These are phyloP conservation scores for Backusella parvicylindrica DNA, from an alignment of 192 early-diverging fungal genomes.

Conservation along the genomic window DNA sequence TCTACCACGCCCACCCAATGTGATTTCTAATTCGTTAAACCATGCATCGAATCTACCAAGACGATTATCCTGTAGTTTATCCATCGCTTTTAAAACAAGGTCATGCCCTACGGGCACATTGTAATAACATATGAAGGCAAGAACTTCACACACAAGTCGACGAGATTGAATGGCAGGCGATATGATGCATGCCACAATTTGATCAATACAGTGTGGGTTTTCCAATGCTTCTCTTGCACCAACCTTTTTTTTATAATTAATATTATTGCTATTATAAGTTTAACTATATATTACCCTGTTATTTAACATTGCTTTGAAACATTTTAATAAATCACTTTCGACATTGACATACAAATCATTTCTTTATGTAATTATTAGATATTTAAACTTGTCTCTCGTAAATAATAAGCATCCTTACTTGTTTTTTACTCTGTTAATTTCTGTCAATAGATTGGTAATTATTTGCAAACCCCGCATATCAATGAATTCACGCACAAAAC, in stretches of 20 bases:
- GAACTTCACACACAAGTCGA: slow-evolving; percentile 70
- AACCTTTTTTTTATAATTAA: slow-evolving; percentile 32
- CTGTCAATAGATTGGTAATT: slow-evolving; percentile 60
- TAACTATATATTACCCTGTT: slow-evolving; percentile 34
- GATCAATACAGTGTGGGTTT: slow-evolving; percentile 66
- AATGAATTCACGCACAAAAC: slow-evolving; percentile 77
- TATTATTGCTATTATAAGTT: neutral
- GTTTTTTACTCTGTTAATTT: slow-evolving; percentile 48
- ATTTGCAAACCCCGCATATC: slow-evolving; percentile 68
- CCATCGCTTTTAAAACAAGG: slow-evolving; percentile 70
- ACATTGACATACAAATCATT: slow-evolving; percentile 64
- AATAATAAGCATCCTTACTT: slow-evolving; percentile 35
- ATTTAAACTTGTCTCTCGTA: neutral
- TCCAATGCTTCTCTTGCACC: slow-evolving; percentile 73
- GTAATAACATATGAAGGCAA: slow-evolving; percentile 72
- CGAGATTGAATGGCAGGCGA: slow-evolving; percentile 68
- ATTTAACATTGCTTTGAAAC: slow-evolving; percentile 74
- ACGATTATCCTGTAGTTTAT: slow-evolving; percentile 64
- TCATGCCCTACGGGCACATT: slow-evolving; percentile 72
- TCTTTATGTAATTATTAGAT: slow-evolving; percentile 31
- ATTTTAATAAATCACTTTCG: slow-evolving; percentile 76
- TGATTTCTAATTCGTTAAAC: slow-evolving; percentile 62
- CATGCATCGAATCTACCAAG: slow-evolving; percentile 71
- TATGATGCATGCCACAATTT: slow-evolving; percentile 66
- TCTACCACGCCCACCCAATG: slow-evolving; percentile 72